Conservation (phyloP, 2,329 filamentous ascomycete species). For the Cladosporium phlei region DNA sequence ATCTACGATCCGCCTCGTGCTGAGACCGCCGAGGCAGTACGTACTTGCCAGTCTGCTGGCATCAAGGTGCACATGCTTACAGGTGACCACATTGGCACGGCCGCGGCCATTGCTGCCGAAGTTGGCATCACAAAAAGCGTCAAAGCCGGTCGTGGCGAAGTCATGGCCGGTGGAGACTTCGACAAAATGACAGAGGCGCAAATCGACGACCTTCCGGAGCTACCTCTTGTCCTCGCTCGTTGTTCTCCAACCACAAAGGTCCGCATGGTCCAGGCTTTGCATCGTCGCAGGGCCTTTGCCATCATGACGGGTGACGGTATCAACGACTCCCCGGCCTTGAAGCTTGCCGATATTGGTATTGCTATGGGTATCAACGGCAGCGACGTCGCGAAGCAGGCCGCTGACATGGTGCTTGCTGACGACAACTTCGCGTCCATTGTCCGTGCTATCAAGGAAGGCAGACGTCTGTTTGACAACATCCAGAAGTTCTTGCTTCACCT, state of each 20-base stretch:
- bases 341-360: conserved; percentile 38
- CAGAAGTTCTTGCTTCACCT: conserved; percentile 42
- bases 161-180: conserved; percentile 40
- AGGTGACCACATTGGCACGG: conserved; percentile 44
- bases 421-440: conserved; percentile 39
- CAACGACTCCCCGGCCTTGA: conserved; percentile 38
- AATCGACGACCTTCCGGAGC: conserved; percentile 35
- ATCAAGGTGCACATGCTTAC: conserved; percentile 49
- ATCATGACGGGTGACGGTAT: conserved; percentile 39
- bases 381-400: conserved; percentile 39
- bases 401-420: conserved; percentile 38
- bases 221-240: conserved; percentile 41
- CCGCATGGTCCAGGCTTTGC: conserved; percentile 39
- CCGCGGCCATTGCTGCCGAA: conserved; percentile 42
- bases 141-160: conserved; percentile 20
- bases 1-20: conserved; percentile 31
- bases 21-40: conserved; percentile 37
- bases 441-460: conserved; percentile 38
- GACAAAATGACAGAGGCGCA: conserved; percentile 37
- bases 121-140: conserved; percentile 36
- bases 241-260: conserved; percentile 42
- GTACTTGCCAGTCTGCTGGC: conserved; percentile 41
- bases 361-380: conserved; percentile 38
- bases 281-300: conserved; percentile 33
- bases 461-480: conserved; percentile 40